Base-by-base conservation (phyloP, 1,284 basidiomycete genomes). In the Xerocomus tenax region DNA sequence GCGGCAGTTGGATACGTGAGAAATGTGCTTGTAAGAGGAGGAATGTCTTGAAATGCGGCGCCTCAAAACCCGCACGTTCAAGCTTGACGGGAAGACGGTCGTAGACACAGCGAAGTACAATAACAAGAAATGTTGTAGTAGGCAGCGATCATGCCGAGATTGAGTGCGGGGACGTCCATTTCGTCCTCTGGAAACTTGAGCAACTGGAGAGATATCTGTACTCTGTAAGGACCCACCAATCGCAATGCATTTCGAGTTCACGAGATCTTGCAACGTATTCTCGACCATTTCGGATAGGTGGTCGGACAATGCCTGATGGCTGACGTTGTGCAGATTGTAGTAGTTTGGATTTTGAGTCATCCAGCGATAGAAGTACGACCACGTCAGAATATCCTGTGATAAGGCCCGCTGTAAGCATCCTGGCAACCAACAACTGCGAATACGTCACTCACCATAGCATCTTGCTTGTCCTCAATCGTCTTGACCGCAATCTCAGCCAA, bases 391-490 rank as follows among this genome's bases (percentile, higher is more conserved):
- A 4, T 21, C 19, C 19, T 21, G 19, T 4, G 19, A 21, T 21
- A 21, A 21, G 19, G 3, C 19, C 19, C 19, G 8, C 21, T 15
- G 18, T 60, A 12, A 64, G 46, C 18, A 18, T 45, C 5, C 5
- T 16, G 8, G 2, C 13, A 39, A 13, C 45, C 19, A 44, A 26
- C 7, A 0, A 44, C 36, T 13, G 1, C 8, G 5, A 16, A 15
- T 8, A 9, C 13, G 2, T 13, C 56, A 70, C 79, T 61, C 63
- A 90, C 89, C 78, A 92, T 91, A 0, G 91, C 91, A 66, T 92
- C 92, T 69, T 97, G 93, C 74, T 96, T 97, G 71, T 95, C 96
- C 73, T 98, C 94, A 54, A 99, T 96, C 3, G 95, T 98, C 73
- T 93, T 93, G 26, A 97, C 91, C 10, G 94, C 94, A 58, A 98